Evolutionary conservation across 495 filamentous ascomycete species (phyloP), one percentile per base, ranked within the genome.

Genomic region (Achaetomiella virescens): DNA sequence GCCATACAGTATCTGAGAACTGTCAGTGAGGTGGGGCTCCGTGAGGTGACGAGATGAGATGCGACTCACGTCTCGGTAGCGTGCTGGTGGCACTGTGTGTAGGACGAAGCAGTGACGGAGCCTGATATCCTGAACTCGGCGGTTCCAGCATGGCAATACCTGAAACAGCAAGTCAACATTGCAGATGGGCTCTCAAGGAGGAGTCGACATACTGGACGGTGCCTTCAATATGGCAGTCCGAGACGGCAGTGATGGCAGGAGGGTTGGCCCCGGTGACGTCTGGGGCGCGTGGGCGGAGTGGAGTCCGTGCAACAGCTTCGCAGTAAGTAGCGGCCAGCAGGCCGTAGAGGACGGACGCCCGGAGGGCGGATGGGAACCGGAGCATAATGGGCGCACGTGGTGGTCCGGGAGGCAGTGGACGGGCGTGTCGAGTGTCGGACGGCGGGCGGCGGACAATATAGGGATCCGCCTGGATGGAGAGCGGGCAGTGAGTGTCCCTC

Each of bases 161-260:
- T 58, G 55, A 40, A 25, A 7, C 36, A 17, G 5, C 5, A 35
- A 6, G 21, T 31, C 20, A 29, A 38, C 25, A 27, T 14, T 5
- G 27, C 5, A 38, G 46, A 24, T 7, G 7, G 20, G 43, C 22
- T 15, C 21, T 36, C 15, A 7, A 31, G 33, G n/a, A 38, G 22
- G 35, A 31, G 27, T 9, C 6, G 7, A 35, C 41, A 6, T 46
- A 63, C 43, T 53, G 48, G 6, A 24, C 24, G 9, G 41, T 45
- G 21, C 47, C 54, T 17, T 63, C 48, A 27, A 46, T 25, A 42
- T 58, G 54, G 42, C 61, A 64, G 21, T 45, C 41, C 9, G 62
- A 64, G 7, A 59, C 48, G 24, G 59, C 62, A 14, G 61, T 66
- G 21, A 59, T 22, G 55, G 37, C 29, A 14, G 59, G n/a, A 22